phyloP scores from a whole-genome alignment of 2,329 filamentous ascomycete species.

The Penicillium capsulatum region DNA sequence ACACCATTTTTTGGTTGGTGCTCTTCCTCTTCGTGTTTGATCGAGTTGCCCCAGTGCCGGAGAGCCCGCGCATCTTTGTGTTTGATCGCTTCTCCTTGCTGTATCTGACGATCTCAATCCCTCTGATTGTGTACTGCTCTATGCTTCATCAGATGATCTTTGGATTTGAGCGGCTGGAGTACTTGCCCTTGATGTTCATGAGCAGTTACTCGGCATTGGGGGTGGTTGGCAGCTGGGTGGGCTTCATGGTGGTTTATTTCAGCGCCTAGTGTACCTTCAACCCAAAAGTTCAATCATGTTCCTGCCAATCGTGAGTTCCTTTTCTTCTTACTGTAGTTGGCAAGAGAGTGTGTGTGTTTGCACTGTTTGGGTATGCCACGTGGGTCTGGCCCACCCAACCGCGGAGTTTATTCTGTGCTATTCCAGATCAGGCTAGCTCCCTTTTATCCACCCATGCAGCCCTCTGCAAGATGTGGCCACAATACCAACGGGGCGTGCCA shows the following conservation, averaged over 20 bases:
- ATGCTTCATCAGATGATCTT: slow-evolving; percentile 79
- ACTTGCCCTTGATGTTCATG: slow-evolving; percentile 93
- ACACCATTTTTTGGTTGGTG: slow-evolving; percentile 88
- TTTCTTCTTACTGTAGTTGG: too few species aligned
- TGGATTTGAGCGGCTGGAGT: slow-evolving; percentile 67
- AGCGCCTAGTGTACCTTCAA: slow-evolving; percentile 43
- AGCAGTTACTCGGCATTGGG: slow-evolving; percentile 91
- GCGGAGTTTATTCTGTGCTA: slow-evolving; percentile 20
- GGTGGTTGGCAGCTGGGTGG: slow-evolving; percentile 93
- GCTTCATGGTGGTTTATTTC: slow-evolving; percentile 91
- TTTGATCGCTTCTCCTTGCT: slow-evolving; percentile 85
- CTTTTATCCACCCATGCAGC: slow-evolving; percentile 14
- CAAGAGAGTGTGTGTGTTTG: too few species aligned
- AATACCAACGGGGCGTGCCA: slow-evolving; percentile 10
- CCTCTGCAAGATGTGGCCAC: slow-evolving; percentile 16
- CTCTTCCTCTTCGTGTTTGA: slow-evolving; percentile 84
- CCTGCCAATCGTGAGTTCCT: too few species aligned
- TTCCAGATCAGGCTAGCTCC: slow-evolving; percentile 12
- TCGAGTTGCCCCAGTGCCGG: slow-evolving; percentile 76
- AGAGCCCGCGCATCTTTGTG: slow-evolving; percentile 75
- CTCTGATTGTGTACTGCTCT: slow-evolving; percentile 83
- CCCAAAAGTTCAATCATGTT: too few species aligned
- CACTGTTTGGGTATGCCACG: slow-evolving; percentile 22
- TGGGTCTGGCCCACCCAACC: slow-evolving; percentile 21
- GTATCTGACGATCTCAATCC: slow-evolving; percentile 86